Conservation (phyloP, 371 early-diverging fungal genomes). For the Batkoa obscura region DNA sequence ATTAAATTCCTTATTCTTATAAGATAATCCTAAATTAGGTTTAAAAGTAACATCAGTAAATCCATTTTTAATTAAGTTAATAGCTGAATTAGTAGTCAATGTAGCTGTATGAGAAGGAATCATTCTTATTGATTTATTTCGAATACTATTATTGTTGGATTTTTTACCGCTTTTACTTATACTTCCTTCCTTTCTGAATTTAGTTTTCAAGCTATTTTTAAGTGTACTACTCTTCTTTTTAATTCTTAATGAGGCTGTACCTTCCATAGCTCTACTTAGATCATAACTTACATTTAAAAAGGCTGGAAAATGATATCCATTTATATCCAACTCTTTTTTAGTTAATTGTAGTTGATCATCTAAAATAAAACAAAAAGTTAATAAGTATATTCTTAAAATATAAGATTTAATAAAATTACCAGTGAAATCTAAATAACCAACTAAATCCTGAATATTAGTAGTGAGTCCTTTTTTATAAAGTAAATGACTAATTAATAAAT, state of each 20-base stretch:
- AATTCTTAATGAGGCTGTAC: slow-evolving; percentile 20
- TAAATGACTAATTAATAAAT: slow-evolving; percentile 42
- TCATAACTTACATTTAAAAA: slow-evolving; percentile 58
- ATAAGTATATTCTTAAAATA: background rate
- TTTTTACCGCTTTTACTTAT: background rate
- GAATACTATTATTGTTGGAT: background rate
- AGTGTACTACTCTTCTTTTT: background rate
- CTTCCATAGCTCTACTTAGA: slow-evolving; percentile 36
- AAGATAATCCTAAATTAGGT: background rate
- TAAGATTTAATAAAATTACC: slow-evolving; percentile 18
- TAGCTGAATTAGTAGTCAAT: slow-evolving; percentile 1
- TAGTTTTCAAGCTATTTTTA: too few species aligned
- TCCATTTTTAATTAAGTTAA: background rate
- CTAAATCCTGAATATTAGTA: slow-evolving; percentile 76
- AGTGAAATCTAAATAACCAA: slow-evolving; percentile 82
- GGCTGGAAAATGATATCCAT: slow-evolving; percentile 58
- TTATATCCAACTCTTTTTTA: slow-evolving; percentile 58
- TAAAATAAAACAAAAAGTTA: slow-evolving; percentile 4
- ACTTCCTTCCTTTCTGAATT: background rate
- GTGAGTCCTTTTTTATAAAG: slow-evolving; percentile 71
- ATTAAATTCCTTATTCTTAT: background rate
- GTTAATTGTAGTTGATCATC: slow-evolving; percentile 70
- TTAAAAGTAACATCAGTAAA: background rate
- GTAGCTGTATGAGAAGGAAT: slow-evolving; percentile 4
- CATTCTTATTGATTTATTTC: background rate